Percentiles rank a stretch among this genome's conserved stretches.
These are phyloP conservation scores for Lodderomyces theae DNA, from an alignment of 1,139 yeast species.

Conservation along the genomic window DNA sequence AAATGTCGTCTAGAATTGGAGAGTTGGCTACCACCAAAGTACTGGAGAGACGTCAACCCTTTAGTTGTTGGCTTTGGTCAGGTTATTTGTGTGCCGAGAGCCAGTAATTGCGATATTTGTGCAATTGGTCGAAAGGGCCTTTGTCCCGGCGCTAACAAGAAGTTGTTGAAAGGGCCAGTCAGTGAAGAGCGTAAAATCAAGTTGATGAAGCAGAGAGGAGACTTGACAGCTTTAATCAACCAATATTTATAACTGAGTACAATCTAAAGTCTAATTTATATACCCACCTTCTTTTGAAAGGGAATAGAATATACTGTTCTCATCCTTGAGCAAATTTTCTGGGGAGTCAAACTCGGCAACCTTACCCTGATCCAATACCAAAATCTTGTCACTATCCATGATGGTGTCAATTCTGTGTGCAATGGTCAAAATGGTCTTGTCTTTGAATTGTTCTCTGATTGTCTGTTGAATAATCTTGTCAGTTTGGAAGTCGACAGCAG, in stretches of 20 bases:
- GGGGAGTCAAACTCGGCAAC: constrained; percentile 67
- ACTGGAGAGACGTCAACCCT: constrained; percentile 87
- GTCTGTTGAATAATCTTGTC: constrained; percentile 76
- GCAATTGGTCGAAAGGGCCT: constrained; percentile 47
- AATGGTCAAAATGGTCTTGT: constrained; percentile 73
- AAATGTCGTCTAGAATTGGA: constrained; percentile 67
- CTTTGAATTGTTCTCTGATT: constrained; percentile 58
- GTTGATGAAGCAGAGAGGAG: constrained; percentile 37
- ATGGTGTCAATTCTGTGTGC: constrained; percentile 85
- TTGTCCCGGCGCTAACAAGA: constrained; percentile 53
- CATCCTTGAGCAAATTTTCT: constrained; percentile 23
- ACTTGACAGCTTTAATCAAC: constrained; percentile 24
- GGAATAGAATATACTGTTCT: constrained; percentile 27
- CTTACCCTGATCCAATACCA: constrained; percentile 67
- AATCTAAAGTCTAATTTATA: constrained; percentile 5
- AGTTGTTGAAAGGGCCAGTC: constrained; percentile 33
- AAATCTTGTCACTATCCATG: constrained; percentile 70
- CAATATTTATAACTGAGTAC: constrained; percentile 13
- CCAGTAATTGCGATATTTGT: constrained; percentile 75
- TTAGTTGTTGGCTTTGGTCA: constrained; percentile 92
- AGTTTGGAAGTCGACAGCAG: constrained; percentile 80
- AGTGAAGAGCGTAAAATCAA: constrained; percentile 31
- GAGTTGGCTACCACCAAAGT: constrained; percentile 66
- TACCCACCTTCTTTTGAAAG: constrained; percentile 32
- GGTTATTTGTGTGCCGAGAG: constrained; percentile 73